phyloP scores from a whole-genome alignment of 1,284 basidiomycete genomes.

The Trametes sp. region DNA sequence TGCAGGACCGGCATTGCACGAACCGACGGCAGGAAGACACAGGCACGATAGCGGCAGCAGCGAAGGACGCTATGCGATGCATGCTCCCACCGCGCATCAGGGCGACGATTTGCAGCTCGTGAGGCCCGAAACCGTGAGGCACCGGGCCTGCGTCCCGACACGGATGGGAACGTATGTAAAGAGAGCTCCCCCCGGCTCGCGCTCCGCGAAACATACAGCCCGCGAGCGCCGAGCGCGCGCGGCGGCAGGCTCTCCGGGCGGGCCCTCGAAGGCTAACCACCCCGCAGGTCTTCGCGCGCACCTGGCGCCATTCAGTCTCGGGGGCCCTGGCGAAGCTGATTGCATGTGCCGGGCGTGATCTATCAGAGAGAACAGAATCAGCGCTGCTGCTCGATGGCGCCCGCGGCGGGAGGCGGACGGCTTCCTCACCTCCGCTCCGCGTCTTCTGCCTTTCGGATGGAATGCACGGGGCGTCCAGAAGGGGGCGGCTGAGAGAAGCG shows the following conservation, averaged over 20 bases:
- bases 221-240: too few species aligned
- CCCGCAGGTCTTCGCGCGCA: neutral
- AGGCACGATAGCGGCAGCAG: neutral
- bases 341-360: conserved; percentile 5
- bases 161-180: neutral
- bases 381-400: neutral
- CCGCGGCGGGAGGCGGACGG: neutral
- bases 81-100: conserved; percentile 3
- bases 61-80: neutral
- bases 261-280: conserved; percentile 15
- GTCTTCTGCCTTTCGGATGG: conserved; percentile 1
- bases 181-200: neutral
- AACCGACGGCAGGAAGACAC: neutral
- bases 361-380: conserved; percentile 10
- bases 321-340: conserved; percentile 11
- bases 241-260: neutral
- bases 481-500: neutral
- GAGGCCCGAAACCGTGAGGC: too few species aligned
- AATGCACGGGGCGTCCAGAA: conserved; percentile 4
- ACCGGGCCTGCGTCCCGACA: conserved; percentile 1
- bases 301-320: neutral
- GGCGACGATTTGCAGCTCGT: neutral
- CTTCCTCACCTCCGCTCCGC: conserved; percentile 8
- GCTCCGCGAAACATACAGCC: conserved; percentile 2
- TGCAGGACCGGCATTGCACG: neutral